Percentiles rank a stretch among this genome's conserved stretches.
These are phyloP conservation scores for Diaporthe velutina DNA, from an alignment of 2,329 filamentous ascomycete genomes.

Conservation along the genomic window DNA sequence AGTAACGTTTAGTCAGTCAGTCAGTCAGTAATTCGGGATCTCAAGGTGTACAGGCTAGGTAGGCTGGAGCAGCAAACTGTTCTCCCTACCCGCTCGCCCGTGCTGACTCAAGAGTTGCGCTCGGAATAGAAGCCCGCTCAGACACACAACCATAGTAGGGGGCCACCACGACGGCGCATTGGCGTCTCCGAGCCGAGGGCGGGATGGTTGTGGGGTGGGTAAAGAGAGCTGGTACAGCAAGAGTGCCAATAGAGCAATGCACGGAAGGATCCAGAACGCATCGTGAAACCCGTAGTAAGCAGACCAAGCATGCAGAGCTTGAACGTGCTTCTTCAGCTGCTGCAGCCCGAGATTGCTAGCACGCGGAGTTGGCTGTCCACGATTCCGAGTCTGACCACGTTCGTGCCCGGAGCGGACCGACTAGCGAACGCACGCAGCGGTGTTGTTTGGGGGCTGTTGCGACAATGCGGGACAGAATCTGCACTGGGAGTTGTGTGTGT, in stretches of 20 bases:
- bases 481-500: neutral
- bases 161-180: conserved; percentile 7
- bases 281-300: conserved; percentile 22
- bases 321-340: conserved; percentile 21
- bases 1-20: neutral
- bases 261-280: conserved; percentile 29
- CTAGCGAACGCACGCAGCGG: neutral
- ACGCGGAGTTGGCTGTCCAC: neutral
- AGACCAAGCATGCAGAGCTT: conserved; percentile 11
- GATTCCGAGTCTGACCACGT: neutral
- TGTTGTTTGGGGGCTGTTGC: neutral
- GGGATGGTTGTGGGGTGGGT: neutral
- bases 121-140: conserved; percentile 25
- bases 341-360: conserved; percentile 10
- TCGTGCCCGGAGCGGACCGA: neutral
- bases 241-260: conserved; percentile 17
- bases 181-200: conserved; percentile 15
- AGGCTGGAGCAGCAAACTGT: neutral
- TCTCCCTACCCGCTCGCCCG: neutral
- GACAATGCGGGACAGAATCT: neutral
- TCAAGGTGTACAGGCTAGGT: too few species aligned
- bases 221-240: neutral
- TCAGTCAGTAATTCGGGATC: neutral
- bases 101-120: conserved; percentile 5
- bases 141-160: conserved; percentile 11